phyloP scores from a whole-genome alignment of 345 rosid species.

The Eucalyptus leucophloia region DNA sequence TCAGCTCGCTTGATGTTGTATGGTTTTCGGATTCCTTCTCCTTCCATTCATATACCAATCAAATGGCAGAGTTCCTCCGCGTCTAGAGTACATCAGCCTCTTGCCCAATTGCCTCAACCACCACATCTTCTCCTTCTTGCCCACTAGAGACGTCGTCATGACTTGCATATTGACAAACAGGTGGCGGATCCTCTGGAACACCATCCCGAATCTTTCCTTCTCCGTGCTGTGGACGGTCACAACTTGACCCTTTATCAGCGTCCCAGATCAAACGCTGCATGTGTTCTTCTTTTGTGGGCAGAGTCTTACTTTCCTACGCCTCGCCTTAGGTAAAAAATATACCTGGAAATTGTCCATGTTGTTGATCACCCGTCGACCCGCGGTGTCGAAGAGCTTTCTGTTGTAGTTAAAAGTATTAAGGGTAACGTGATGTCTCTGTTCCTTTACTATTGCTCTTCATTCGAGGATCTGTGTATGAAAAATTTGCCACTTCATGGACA shows the following conservation, averaged over 20 bases:
- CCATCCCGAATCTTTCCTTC: no score
- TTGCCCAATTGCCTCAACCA: not conserved
- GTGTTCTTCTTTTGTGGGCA: not conserved
- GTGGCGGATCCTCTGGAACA: no score
- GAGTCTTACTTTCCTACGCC: not conserved
- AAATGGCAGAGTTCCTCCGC: not conserved
- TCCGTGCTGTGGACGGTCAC: rapidly evolving
- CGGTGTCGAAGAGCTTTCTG: not conserved
- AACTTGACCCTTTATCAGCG: not conserved
- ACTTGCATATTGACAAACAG: no score
- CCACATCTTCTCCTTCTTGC: not conserved
- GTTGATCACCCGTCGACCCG: no score
- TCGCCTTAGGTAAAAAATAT: not conserved
- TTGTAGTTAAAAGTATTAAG: not conserved
- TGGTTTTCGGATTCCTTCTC: not conserved
- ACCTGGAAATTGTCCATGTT: not conserved
- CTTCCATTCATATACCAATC: not conserved
- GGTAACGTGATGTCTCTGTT: not conserved
- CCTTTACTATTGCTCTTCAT: not conserved
- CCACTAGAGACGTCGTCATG: rapidly evolving
- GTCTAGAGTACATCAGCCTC: no score
- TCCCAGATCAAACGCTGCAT: not conserved
- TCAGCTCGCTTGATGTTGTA: no score
- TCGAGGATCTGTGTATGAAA: not conserved
- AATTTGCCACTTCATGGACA: not conserved